A percentile compares a stretch with the other conserved stretches of the same genome.
phyloP scores from a whole-genome alignment of 352 stramenopile species.

The Pythium apleroticum region DNA sequence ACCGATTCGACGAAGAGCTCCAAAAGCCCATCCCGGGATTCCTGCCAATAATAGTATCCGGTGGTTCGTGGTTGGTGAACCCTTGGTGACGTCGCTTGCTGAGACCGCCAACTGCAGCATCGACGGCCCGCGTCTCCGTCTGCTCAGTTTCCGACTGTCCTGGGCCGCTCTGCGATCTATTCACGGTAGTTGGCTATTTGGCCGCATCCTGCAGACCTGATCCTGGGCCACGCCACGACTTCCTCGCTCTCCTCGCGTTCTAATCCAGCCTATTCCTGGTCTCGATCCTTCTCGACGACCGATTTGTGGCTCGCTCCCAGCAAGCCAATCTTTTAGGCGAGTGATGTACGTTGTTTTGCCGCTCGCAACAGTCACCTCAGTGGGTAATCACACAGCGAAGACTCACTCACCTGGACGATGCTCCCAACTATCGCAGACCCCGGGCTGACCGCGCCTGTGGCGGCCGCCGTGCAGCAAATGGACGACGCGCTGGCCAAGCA shows the following conservation, averaged over 20 bases:
- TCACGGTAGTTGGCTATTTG: neutral
- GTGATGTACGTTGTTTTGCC: neutral
- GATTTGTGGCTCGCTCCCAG: neutral
- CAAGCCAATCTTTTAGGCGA: neutral
- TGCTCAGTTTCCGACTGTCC: neutral
- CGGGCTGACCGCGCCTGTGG: slow-evolving; percentile 17
- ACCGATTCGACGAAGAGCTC: slow-evolving; percentile 13
- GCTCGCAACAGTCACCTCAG: neutral
- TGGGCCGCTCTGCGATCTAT: neutral
- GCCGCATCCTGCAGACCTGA: neutral
- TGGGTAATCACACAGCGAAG: neutral
- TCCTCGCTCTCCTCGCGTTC: neutral
- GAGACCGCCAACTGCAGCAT: neutral
- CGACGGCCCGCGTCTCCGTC: too few relatives aligned
- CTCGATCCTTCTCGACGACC: slow-evolving; percentile 1
- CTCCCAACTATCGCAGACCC: slow-evolving; percentile 20
- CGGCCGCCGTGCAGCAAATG: slow-evolving; percentile 25
- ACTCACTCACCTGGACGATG: slow-evolving; percentile 20
- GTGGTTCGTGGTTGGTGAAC: neutral
- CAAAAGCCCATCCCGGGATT: neutral
- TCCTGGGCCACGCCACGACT: neutral
- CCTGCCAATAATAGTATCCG: neutral
- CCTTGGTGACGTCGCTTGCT: neutral
- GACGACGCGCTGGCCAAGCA: slow-evolving; percentile 23
- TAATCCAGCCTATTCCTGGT: slow-evolving; percentile 1